Evolutionary conservation across 345 rosid genomes (phyloP).

Genomic region (Lepidium didymum): DNA sequence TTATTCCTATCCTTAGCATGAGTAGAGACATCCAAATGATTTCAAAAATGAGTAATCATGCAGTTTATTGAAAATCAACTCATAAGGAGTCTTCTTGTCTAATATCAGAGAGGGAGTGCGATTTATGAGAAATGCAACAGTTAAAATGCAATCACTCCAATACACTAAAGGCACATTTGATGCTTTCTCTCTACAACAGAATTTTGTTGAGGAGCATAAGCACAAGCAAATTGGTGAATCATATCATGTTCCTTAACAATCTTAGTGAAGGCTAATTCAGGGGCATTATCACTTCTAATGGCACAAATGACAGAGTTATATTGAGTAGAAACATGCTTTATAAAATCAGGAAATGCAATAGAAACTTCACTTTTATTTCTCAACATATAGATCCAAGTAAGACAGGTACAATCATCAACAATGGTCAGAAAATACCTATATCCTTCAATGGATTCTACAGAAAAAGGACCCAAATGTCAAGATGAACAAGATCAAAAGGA

Average conservation of each 20-base stretch:
- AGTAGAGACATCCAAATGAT: no score
- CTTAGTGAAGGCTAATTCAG: not conserved
- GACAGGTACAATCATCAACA: not conserved
- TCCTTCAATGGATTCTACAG: not conserved
- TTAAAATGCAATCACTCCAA: not conserved
- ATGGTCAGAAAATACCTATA: not conserved
- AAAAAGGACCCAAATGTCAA: not conserved
- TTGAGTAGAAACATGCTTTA: no score
- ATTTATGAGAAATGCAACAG: not conserved
- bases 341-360: not conserved
- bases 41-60: no score
- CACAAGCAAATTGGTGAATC: not conserved
- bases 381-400: not conserved
- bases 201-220: not conserved
- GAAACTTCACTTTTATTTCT: not conserved
- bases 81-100: no score
- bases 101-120: no score
- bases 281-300: not conserved
- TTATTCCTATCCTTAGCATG: not conserved
- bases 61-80: no score
- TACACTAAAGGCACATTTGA: not conserved
- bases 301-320: no score
- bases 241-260: not conserved
- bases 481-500: not conserved
- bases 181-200: not conserved